A percentile compares a stretch with the other conserved stretches of the same genome.
Evolutionary conservation across 495 filamentous ascomycete genomes (phyloP).

Genomic region (Cercophora newfieldiana): DNA sequence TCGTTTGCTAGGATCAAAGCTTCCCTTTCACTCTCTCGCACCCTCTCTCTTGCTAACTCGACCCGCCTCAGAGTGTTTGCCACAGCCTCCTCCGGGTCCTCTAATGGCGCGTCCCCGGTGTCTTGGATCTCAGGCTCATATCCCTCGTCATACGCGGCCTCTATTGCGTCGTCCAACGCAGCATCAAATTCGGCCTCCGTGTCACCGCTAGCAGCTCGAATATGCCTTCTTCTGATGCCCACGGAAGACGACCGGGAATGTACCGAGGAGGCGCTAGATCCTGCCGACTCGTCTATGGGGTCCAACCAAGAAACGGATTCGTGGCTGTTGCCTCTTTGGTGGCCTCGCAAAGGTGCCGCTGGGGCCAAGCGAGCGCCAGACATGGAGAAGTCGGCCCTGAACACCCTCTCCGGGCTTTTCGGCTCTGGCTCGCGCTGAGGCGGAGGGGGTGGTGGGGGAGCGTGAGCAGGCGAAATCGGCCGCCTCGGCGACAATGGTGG

Average conservation of each 20-base stretch:
- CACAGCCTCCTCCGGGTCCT: slow-evolving; percentile 49
- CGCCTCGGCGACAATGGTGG: slow-evolving; percentile 64
- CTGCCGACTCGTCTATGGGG: slow-evolving; percentile 93
- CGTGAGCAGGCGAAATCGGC: slow-evolving; percentile 35
- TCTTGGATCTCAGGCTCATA: slow-evolving; percentile 68
- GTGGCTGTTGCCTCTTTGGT: slow-evolving; percentile 60
- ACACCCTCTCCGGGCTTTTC: slow-evolving; percentile 36
- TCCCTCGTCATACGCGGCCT: slow-evolving; percentile 93
- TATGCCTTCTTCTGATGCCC: slow-evolving; percentile 64
- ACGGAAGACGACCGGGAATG: slow-evolving; percentile 75
- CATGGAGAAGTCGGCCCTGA: slow-evolving; percentile 45
- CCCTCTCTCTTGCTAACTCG: slow-evolving; percentile 75
- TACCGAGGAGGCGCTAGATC: slow-evolving; percentile 75
- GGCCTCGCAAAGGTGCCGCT: slow-evolving; percentile 36
- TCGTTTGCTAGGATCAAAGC: slow-evolving; percentile 63
- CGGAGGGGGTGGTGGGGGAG: slow-evolving; percentile 34
- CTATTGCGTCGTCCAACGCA: slow-evolving; percentile 91
- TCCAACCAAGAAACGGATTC: slow-evolving; percentile 93
- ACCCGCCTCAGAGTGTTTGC: slow-evolving; percentile 66
- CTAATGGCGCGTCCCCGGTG: slow-evolving; percentile 39
- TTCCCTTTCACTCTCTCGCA: slow-evolving; percentile 76
- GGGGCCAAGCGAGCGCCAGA: slow-evolving; percentile 34
- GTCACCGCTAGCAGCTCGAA: slow-evolving; percentile 66
- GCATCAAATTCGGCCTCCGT: slow-evolving; percentile 95
- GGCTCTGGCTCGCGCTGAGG: slow-evolving; percentile 32